Conservation (phyloP, 305 asterid genomes). For the Salvia sclarea region DNA sequence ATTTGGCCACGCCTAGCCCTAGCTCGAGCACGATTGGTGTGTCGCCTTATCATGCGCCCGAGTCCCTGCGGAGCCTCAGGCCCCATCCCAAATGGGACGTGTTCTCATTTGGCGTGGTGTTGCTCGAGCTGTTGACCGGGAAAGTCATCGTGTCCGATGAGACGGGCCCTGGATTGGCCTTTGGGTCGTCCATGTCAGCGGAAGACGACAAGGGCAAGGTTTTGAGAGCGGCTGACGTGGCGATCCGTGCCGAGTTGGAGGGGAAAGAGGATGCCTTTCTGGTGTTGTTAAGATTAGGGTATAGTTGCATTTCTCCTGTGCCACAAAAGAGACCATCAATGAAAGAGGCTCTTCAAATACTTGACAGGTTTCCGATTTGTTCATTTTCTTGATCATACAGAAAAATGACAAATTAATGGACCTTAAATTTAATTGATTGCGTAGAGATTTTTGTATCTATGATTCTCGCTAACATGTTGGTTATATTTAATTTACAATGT, state of each 20-base stretch:
- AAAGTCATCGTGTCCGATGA: slow-evolving; percentile 66
- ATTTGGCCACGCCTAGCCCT: slow-evolving; percentile 63
- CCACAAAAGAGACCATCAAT: slow-evolving; percentile 92
- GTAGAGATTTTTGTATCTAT: neutral
- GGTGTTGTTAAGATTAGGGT: slow-evolving; percentile 67
- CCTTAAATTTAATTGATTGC: slow-evolving; percentile 22
- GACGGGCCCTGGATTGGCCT: slow-evolving; percentile 36
- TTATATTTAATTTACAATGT: too few species aligned
- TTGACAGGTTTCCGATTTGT: slow-evolving; percentile 64
- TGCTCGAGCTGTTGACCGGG: slow-evolving; percentile 74
- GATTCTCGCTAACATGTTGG: neutral
- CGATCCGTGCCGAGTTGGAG: slow-evolving; percentile 74
- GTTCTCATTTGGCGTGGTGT: slow-evolving; percentile 72
- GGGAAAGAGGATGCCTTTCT: slow-evolving; percentile 73
- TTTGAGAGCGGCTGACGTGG: slow-evolving; percentile 67
- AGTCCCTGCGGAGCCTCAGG: slow-evolving; percentile 71
- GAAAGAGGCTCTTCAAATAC: slow-evolving; percentile 77
- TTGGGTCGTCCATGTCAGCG: slow-evolving; percentile 36
- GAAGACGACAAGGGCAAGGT: slow-evolving; percentile 56
- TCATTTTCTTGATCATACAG: slow-evolving; percentile 44
- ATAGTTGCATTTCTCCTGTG: slow-evolving; percentile 55
- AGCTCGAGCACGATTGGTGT: slow-evolving; percentile 60
- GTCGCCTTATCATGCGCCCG: slow-evolving; percentile 86
- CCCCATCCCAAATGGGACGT: slow-evolving; percentile 92
- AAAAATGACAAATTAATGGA: slow-evolving; percentile 13